Evolutionary conservation across 495 filamentous ascomycete genomes (phyloP).

Genomic region (Trichocladium uniseriatum): DNA sequence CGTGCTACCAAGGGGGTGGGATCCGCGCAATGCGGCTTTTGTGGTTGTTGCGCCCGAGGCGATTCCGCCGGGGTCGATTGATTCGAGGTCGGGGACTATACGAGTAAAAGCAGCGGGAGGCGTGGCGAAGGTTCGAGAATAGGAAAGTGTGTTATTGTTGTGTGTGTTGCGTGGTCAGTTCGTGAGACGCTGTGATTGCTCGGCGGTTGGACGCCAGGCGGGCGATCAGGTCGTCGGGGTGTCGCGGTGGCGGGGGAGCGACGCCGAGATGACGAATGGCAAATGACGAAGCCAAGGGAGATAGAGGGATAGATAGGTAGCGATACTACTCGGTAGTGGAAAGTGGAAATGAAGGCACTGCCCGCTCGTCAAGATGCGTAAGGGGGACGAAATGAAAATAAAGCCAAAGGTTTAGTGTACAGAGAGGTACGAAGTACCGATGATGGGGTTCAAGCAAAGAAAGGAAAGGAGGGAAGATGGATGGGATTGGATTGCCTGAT

Average conservation of each 20-base stretch:
- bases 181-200: background rate
- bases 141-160: background rate
- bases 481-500: background rate
- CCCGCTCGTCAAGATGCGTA: slow-evolving; percentile 5
- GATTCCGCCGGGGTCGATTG: background rate
- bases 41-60: background rate
- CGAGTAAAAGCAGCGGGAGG: too few species aligned
- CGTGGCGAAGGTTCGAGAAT: too few species aligned
- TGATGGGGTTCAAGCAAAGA: background rate
- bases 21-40: background rate
- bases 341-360: slow-evolving; percentile 6
- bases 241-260: slow-evolving; percentile 2
- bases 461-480: background rate
- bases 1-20: background rate
- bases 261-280: slow-evolving; percentile 1
- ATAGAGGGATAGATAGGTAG: too few species aligned
- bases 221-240: background rate
- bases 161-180: background rate
- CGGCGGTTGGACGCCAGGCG: background rate
- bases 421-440: background rate
- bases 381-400: background rate
- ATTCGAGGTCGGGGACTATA: background rate
- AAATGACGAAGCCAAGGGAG: background rate
- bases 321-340: too few species aligned
- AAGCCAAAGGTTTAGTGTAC: background rate